Conservation (phyloP, 2,329 filamentous ascomycete species). For the Paraphoma chrysanthemicola region DNA sequence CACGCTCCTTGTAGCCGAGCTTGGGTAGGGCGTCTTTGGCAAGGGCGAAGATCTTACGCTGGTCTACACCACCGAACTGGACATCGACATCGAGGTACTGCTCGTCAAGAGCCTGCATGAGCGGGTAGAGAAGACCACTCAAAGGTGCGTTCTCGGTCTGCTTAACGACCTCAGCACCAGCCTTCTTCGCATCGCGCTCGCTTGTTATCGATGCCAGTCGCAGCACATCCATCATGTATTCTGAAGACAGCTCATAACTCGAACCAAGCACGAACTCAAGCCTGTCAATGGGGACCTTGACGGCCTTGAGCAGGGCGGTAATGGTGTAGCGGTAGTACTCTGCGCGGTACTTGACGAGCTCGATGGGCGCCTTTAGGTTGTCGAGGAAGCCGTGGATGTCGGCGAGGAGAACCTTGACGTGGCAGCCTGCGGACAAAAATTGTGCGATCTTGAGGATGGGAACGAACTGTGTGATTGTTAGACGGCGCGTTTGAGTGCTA, state of each 20-base stretch:
- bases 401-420: conserved; percentile 77
- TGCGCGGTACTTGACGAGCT: conserved; percentile 81
- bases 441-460: conserved; percentile 90
- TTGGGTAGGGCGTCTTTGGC: conserved; percentile 86
- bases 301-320: conserved; percentile 74
- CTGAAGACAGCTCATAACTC: conserved; percentile 72
- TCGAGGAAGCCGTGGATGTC: conserved; percentile 75
- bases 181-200: conserved; percentile 85
- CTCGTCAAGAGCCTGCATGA: conserved; percentile 92
- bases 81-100: conserved; percentile 81
- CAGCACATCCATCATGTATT: conserved; percentile 90
- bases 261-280: conserved; percentile 86
- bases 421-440: conserved; percentile 82
- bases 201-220: conserved; percentile 73
- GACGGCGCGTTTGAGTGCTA: background rate
- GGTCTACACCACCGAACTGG: conserved; percentile 81
- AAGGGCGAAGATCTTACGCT: conserved; percentile 86
- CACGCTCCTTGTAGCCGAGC: conserved; percentile 78
- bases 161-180: conserved; percentile 93
- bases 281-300: conserved; percentile 79
- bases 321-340: conserved; percentile 85
- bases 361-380: conserved; percentile 85
- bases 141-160: conserved; percentile 80
- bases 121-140: conserved; percentile 78
- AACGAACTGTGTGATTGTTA: conserved; percentile 64